Conservation (phyloP, 495 filamentous ascomycete genomes). For the Baudoinia panamericana region DNA sequence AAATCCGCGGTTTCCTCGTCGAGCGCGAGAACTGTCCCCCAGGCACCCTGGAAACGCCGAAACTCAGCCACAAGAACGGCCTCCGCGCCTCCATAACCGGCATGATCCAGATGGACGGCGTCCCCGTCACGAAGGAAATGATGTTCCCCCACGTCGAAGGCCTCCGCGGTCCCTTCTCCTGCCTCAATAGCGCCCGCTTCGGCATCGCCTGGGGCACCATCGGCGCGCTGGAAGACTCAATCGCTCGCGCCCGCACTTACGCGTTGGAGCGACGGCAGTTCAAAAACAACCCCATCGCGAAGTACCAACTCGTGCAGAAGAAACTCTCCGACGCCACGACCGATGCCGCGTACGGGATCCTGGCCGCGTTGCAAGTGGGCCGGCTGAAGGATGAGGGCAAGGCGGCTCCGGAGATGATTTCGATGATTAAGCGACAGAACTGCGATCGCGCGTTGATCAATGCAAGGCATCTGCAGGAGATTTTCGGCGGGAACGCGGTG, state of each 20-base stretch:
- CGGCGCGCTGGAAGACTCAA: conserved; percentile 85
- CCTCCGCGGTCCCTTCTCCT: conserved; percentile 77
- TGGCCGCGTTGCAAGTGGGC: conserved; percentile 81
- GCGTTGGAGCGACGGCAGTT: conserved; percentile 89
- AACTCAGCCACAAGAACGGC: conserved; percentile 90
- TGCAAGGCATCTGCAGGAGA: conserved; percentile 69
- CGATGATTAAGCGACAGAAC: conserved; percentile 96
- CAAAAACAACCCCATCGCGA: conserved; percentile 87
- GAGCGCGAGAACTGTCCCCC: conserved; percentile 70
- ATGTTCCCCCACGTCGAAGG: conserved; percentile 92
- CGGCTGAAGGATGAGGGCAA: conserved; percentile 84
- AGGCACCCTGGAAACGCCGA: conserved; percentile 80
- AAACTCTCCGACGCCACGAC: conserved; percentile 87
- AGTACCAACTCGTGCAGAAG: conserved; percentile 97
- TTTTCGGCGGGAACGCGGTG: conserved; percentile 94
- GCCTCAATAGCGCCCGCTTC: conserved; percentile 81
- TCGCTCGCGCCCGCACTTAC: conserved; percentile 68
- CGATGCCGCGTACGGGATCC: conserved; percentile 75
- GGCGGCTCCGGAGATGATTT: conserved; percentile 89
- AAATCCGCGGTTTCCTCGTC: conserved; percentile 88
- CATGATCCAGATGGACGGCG: conserved; percentile 91
- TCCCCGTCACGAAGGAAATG: conserved; percentile 77
- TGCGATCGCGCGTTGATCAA: conserved; percentile 80
- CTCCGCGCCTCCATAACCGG: conserved; percentile 88
- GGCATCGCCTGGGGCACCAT: conserved; percentile 91